A percentile compares a stretch with the other conserved stretches of the same genome.
phyloP scores from a whole-genome alignment of 179 eudicot species.

The Silene coronaria region DNA sequence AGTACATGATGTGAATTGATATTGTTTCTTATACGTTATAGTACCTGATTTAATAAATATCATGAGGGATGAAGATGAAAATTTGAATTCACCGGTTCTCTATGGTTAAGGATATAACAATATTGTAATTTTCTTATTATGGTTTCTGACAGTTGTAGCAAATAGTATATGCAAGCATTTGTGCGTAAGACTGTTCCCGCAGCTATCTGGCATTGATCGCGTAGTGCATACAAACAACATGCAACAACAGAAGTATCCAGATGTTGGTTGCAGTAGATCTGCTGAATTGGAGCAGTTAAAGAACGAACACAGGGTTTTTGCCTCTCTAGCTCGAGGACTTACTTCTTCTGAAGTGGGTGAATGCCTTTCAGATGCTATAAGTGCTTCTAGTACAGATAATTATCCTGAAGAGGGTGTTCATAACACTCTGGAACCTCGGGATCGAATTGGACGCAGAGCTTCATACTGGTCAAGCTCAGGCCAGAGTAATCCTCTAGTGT shows the following conservation, averaged over 20 bases:
- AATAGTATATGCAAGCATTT: constrained; percentile 60
- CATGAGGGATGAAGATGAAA: neutral
- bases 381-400: constrained; percentile 90
- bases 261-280: constrained; percentile 38
- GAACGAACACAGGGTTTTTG: constrained; percentile 52
- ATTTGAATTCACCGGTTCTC: neutral
- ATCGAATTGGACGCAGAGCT: constrained; percentile 38
- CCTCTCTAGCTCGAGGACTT: constrained; percentile 51
- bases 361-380: constrained; percentile 50
- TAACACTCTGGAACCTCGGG: constrained; percentile 63
- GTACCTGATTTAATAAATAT: neutral
- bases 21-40: neutral
- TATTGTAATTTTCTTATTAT: neutral
- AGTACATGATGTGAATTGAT: neutral
- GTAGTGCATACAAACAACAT: constrained; percentile 27
- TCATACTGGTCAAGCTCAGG: constrained; percentile 92
- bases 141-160: constrained; percentile 45
- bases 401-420: constrained; percentile 60
- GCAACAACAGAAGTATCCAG: constrained; percentile 18
- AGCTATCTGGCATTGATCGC: constrained; percentile 38
- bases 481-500: constrained; percentile 49
- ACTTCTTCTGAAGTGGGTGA: constrained; percentile 34
- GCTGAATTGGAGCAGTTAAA: constrained; percentile 38
- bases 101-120: neutral
- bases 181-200: constrained; percentile 58